Evolutionary conservation across 1,284 basidiomycete genomes (phyloP), one percentile per base, ranked within the genome.

Genomic region (Rhodotorula sp.): DNA sequence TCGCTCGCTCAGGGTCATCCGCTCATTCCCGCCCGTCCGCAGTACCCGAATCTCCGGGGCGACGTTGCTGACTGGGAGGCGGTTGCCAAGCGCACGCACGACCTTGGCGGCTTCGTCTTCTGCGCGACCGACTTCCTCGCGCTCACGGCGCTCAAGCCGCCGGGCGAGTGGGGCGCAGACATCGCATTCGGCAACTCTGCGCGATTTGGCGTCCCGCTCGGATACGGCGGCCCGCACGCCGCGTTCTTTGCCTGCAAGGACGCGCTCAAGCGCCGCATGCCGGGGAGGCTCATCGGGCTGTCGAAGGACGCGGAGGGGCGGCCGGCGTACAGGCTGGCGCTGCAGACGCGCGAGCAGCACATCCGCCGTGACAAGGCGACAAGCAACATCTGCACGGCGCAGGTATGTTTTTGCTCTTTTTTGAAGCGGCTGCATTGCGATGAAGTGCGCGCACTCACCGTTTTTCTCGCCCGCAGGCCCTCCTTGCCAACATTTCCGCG

Each of bases 141-240:
- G 3, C 85, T 98, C 79, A 94, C 95, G 15, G 87, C 94, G 86
- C 86, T 99, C 78, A 94, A 92, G 80, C 93, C 96, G 36, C 96
- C 96, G 21, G 96, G 96, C 69, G 96, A 98, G 85, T 98, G 96
- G 93, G 96, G 96, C 61, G 95, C 94, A 48, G 96, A 99, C 82
- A 90, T 99, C 76, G 95, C 94, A 6, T 85, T 96, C 65, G 96
- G 96, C 55, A 98, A 96, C 82, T 92, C 94, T 50, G 95, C 91
- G 57, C 89, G 96, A 55, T 99, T 99, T 80, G 96, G 96, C 69
- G 83, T 83, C 8, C 81, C 81, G n/a, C 80, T 82, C 41, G 82
- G 82, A 39, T 81, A 80, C 71, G 82, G 82, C 60, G 82, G 82
- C 34, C 82, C 82, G 13, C 82, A 83, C 70, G 78, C 78, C 48